Base-by-base conservation (phyloP, 768 basidiomycete species). In the Bullera alba region DNA sequence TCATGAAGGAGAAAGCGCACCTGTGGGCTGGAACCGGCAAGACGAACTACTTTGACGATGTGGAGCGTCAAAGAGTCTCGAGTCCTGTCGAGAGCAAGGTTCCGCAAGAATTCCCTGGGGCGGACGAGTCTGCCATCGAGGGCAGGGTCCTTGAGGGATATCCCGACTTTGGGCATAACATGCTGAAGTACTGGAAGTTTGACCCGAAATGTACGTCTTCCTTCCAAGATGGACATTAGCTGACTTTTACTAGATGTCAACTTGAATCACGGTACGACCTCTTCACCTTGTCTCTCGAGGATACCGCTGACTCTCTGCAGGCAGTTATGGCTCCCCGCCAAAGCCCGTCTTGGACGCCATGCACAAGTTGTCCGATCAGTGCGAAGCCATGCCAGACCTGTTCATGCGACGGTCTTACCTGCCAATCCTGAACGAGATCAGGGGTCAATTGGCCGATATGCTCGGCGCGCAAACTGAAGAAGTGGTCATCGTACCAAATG, bases 1-100 rank as follows among this genome's bases (percentile, higher is more conserved):
- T 95, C 63, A 77, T 93, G 26, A 72, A 74, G 61, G 79, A 85
- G 26, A 85, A 81, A 56, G 83, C 86, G 2, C 81, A 80, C 78
- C 83, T 84, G 50, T 92, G 90, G 89, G 77, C 84, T 32, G 81
- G 80, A 3, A 30, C 44, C 0, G 54, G 65, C 7, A 72, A 60
- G 2, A 48, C 34, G 6, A 60, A 69, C 23, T 61, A 37, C 39
- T 80, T 77, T 50, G 70, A 58, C n/a, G 79, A 81, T 50, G 78
- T 83, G 4, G 83, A 83, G 60, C 71, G 75, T 50, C 71, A 76
- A 49, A 71, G 27, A 6, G 65, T 27, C 7, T 6, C 6, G 5
- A n/a, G 34, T 14, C 17, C 26, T 5, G 32, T 7, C 15, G 28
- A 46, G 36, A 7, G 42, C 8, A 15, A 21, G 42, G n/a, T 23